Evolutionary conservation across 163 green algal genomes (phyloP).

Genomic region (Volvox carteri): DNA sequence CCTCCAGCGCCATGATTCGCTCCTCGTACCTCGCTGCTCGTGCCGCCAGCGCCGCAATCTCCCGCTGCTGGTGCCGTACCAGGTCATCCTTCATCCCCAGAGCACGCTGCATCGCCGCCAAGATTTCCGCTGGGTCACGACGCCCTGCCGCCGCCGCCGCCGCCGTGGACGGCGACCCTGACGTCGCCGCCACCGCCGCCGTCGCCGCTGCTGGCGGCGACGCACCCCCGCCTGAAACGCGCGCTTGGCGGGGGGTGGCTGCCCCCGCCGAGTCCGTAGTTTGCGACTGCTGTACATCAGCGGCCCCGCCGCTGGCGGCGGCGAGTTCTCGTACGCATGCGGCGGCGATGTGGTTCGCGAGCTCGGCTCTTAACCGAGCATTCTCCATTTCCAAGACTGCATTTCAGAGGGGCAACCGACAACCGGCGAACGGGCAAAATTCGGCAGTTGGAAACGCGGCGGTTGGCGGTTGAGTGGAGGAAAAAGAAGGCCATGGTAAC

Average conservation of each 20-base stretch:
- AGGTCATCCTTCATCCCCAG: slow-evolving; percentile 60
- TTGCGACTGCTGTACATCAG: neutral
- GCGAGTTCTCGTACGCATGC: slow-evolving; percentile 49
- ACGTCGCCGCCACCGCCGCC: neutral
- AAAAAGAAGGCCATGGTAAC: no score
- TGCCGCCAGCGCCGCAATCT: slow-evolving; percentile 24
- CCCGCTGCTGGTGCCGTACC: slow-evolving; percentile 37
- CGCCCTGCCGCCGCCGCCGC: neutral
- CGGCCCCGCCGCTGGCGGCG: neutral
- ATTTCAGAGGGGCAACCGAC: no score
- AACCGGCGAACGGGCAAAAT: no score
- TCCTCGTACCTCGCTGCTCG: slow-evolving; percentile 27
- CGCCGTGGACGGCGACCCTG: neutral
- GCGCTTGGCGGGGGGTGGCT: neutral
- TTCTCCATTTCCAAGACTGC: slow-evolving; percentile 78
- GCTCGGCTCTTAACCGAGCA: slow-evolving; percentile 73
- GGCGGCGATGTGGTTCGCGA: slow-evolving; percentile 72
- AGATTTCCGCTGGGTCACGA: slow-evolving; percentile 2
- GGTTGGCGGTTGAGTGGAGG: no score
- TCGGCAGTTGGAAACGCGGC: no score
- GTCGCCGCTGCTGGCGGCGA: neutral
- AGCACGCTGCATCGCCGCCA: slow-evolving; percentile 56
- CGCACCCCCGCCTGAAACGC: neutral
- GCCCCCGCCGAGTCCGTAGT: neutral
- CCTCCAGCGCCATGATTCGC: slow-evolving; percentile 57